A percentile compares a stretch with the other conserved stretches of the same genome.
phyloP scores from a whole-genome alignment of 1,284 basidiomycete species.

The Mycosarcoma maydis region DNA sequence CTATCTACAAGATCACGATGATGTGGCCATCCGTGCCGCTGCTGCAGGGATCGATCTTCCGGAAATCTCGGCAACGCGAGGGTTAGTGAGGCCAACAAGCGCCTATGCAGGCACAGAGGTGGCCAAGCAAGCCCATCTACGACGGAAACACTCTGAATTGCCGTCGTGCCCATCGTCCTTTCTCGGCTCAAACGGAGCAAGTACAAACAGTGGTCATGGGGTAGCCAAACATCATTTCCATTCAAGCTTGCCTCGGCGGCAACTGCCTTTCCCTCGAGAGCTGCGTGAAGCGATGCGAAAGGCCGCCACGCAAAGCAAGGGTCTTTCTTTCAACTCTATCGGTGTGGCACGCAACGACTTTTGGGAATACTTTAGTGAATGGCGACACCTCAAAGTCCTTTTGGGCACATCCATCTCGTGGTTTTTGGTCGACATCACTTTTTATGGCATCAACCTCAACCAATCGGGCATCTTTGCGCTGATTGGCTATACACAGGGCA shows the following conservation, averaged over 20 bases:
- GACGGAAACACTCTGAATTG: conserved; percentile 20
- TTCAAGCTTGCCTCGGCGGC: conserved; percentile 13
- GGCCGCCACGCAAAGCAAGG: conserved; percentile 32
- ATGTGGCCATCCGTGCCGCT: conserved; percentile 72
- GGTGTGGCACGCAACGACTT: conserved; percentile 29
- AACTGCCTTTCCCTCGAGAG: conserved; percentile 24
- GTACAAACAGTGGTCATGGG: conserved; percentile 10
- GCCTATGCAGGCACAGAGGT: conserved; percentile 70
- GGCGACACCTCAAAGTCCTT: conserved; percentile 43
- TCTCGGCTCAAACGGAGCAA: conserved; percentile 15
- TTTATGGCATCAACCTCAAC: conserved; percentile 83
- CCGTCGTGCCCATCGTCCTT: conserved; percentile 16
- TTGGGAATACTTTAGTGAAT: conserved; percentile 46
- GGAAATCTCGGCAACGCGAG: no score
- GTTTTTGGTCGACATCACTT: conserved; percentile 74
- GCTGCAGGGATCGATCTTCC: conserved; percentile 70
- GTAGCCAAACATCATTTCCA: conserved; percentile 1
- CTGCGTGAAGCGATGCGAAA: conserved; percentile 21
- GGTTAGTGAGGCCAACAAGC: no score
- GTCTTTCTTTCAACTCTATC: conserved; percentile 36
- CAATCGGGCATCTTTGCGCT: conserved; percentile 76
- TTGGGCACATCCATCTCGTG: conserved; percentile 42
- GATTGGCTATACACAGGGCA: conserved; percentile 71
- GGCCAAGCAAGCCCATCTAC: conserved; percentile 63
- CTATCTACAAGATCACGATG: conserved; percentile 78